phyloP scores from a whole-genome alignment of 2,329 filamentous ascomycete genomes.

The Nemania sp. region DNA sequence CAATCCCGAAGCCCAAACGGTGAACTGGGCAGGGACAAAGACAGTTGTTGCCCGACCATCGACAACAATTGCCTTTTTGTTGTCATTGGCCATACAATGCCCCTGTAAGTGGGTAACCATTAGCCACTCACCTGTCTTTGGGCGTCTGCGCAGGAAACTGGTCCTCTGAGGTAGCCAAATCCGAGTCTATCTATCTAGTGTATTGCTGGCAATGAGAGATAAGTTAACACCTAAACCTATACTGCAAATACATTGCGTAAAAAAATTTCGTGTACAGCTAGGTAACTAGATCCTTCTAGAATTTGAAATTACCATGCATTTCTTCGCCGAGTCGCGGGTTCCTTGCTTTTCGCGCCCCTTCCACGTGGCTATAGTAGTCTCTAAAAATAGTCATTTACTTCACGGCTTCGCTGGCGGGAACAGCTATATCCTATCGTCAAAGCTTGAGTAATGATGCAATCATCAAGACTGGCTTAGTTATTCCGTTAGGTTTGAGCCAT shows the following conservation, averaged over 20 bases:
- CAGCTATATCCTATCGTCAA: not conserved
- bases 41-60: constrained; percentile 11
- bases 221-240: not conserved
- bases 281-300: not conserved
- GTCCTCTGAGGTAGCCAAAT: not conserved
- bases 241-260: not conserved
- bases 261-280: not conserved
- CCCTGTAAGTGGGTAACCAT: constrained; percentile 16
- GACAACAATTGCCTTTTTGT: constrained; percentile 5
- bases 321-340: not conserved
- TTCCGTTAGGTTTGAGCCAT: too few species aligned
- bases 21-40: constrained; percentile 14
- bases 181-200: not conserved
- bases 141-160: constrained; percentile 10
- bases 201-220: constrained; percentile 10
- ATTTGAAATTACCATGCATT: not conserved
- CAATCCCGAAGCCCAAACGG: constrained; percentile 2
- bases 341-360: not conserved
- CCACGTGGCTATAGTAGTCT: not conserved
- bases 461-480: too few species aligned
- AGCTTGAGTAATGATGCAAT: not conserved
- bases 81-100: not conserved
- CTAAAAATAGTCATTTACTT: not conserved
- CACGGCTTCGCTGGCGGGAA: not conserved
- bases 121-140: constrained; percentile 18